phyloP scores from a whole-genome alignment of 208 protist species.

The Acanthamoeba royreba region DNA sequence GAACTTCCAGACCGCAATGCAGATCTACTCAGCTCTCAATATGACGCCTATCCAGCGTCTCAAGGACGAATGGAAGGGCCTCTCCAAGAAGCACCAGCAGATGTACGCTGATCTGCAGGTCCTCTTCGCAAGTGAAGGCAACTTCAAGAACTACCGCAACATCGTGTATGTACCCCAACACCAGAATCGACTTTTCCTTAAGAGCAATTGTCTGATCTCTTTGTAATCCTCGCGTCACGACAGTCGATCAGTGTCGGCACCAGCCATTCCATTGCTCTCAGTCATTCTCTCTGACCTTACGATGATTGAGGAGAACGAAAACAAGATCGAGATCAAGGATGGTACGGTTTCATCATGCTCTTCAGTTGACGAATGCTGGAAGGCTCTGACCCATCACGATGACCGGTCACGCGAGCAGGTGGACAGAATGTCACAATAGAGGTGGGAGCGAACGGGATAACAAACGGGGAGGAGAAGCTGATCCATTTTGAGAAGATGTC shows the following conservation, averaged over 20 bases:
- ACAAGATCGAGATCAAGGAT: not conserved
- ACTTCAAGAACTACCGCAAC: conserved; percentile 40
- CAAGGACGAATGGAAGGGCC: not conserved
- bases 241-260: not conserved
- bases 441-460: not conserved
- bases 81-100: not conserved
- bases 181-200: not conserved
- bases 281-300: conserved; percentile 41
- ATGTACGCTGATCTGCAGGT: not conserved
- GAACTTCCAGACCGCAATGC: conserved; percentile 44
- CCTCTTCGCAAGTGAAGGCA: not conserved
- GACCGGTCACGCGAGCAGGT: no score
- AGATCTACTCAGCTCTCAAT: conserved; percentile 44
- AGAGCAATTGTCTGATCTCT: not conserved
- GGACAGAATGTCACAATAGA: not conserved
- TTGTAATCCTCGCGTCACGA: not conserved
- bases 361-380: no score
- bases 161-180: not conserved
- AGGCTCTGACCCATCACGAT: no score
- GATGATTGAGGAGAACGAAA: conserved; percentile 49
- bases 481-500: conserved; percentile 52
- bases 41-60: conserved; percentile 8
- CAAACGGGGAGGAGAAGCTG: not conserved
- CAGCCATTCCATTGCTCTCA: conserved; percentile 35
- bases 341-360: not conserved